Percentiles rank a stretch among this genome's conserved stretches.
These are phyloP conservation scores for Elaeis guineensis DNA, from an alignment of 176 grass and related monocot genomes.

Conservation along the genomic window DNA sequence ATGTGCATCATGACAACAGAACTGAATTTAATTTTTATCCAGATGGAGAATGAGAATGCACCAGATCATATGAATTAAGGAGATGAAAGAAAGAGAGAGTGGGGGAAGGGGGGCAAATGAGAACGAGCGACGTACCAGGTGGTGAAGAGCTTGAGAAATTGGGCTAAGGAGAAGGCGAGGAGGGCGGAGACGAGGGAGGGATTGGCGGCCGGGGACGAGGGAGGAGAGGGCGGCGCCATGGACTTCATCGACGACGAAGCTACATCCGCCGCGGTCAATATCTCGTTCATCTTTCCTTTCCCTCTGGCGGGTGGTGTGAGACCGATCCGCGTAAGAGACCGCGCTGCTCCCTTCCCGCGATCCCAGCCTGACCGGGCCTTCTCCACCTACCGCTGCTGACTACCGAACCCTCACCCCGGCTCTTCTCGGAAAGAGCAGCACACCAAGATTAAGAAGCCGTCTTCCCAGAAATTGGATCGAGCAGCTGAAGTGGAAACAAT, in stretches of 20 bases:
- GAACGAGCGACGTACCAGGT: constrained; percentile 40
- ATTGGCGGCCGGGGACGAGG: constrained; percentile 29
- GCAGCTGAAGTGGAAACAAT: too few relatives aligned
- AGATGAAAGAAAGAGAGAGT: not conserved
- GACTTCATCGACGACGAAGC: constrained; percentile 3
- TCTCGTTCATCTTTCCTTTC: constrained; percentile 41
- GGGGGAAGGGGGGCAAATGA: not conserved
- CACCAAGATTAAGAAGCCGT: too few relatives aligned
- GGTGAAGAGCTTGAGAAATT: constrained; percentile 72
- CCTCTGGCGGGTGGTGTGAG: too few relatives aligned
- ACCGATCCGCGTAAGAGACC: too few relatives aligned
- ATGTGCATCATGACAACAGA: too few relatives aligned
- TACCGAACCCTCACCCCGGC: too few relatives aligned
- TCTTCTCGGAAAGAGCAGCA: too few relatives aligned
- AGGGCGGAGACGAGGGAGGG: constrained; percentile 60
- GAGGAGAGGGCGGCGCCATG: constrained; percentile 11
- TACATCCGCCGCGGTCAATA: constrained; percentile 39
- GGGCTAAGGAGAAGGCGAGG: constrained; percentile 64
- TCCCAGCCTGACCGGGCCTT: too few relatives aligned
- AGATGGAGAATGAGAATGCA: not conserved
- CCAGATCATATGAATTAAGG: constrained; percentile 2
- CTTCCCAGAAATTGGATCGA: too few relatives aligned
- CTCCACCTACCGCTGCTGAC: too few relatives aligned
- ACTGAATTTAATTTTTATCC: too few relatives aligned
- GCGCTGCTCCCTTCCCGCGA: too few relatives aligned